phyloP scores from a whole-genome alignment of 2,329 filamentous ascomycete species.

The Pezicula neosporulosa region DNA sequence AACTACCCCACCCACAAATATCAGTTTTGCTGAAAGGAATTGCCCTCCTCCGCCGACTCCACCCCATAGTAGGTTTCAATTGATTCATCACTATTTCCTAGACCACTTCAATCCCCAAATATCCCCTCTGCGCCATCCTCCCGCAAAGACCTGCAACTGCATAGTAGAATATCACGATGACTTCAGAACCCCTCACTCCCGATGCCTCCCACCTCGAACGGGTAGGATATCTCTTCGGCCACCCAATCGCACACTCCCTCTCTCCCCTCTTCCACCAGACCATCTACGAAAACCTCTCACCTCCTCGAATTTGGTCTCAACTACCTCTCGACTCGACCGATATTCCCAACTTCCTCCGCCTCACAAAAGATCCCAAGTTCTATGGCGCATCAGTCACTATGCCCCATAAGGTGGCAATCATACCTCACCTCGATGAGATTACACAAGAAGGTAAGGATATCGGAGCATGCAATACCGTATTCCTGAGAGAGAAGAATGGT shows the following conservation, averaged over 20 bases:
- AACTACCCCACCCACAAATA: not conserved
- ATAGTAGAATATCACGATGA: not conserved
- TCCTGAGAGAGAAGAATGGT: constrained; percentile 34
- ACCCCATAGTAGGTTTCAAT: not conserved
- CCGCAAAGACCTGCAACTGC: not conserved
- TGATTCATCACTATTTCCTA: too few relatives aligned
- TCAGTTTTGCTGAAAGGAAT: not conserved
- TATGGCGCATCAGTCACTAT: constrained; percentile 76
- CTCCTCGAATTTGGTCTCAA: constrained; percentile 44
- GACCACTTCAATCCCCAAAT: too few relatives aligned
- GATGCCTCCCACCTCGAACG: constrained; percentile 13
- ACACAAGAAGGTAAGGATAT: constrained; percentile 69
- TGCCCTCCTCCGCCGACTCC: not conserved
- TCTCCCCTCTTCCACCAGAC: constrained; percentile 51
- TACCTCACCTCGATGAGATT: constrained; percentile 67
- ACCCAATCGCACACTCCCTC: constrained; percentile 50
- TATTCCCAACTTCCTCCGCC: constrained; percentile 42
- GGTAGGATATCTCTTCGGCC: constrained; percentile 42
- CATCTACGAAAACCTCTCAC: constrained; percentile 44
- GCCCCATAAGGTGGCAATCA: constrained; percentile 77
- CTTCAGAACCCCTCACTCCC: constrained; percentile 1
- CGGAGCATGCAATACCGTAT: constrained; percentile 77
- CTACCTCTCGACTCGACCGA: constrained; percentile 48
- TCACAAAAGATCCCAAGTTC: constrained; percentile 55
- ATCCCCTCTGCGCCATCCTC: too few relatives aligned